Conservation (phyloP, 495 filamentous ascomycete species). For the Aspergillus nanangensis region DNA sequence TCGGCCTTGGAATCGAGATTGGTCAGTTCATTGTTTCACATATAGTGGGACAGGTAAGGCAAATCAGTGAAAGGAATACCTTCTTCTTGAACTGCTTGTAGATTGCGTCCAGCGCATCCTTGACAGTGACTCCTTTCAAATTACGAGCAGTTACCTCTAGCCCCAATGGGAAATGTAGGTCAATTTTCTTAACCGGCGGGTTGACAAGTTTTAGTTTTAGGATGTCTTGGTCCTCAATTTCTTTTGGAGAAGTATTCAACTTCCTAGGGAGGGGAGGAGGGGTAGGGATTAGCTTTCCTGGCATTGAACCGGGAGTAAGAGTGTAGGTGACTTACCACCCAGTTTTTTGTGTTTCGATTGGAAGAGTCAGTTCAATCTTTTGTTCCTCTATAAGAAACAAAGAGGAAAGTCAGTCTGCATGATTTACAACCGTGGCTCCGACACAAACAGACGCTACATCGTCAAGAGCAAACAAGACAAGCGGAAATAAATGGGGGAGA, state of each 20-base stretch:
- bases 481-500: background rate
- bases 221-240: constrained; percentile 73
- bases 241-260: constrained; percentile 76
- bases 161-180: constrained; percentile 84
- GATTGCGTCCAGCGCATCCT: constrained; percentile 90
- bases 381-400: constrained; percentile 72
- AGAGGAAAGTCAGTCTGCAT: too few relatives aligned
- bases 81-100: constrained; percentile 93
- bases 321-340: constrained; percentile 65
- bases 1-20: constrained; percentile 56
- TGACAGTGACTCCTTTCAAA: constrained; percentile 88
- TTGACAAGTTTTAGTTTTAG: constrained; percentile 75
- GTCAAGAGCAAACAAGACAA: too few relatives aligned
- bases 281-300: background rate
- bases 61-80: constrained; percentile 41
- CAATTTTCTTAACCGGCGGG: constrained; percentile 87
- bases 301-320: too few relatives aligned
- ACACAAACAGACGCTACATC: too few relatives aligned
- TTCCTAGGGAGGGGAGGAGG: constrained; percentile 53
- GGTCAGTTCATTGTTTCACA: constrained; percentile 6
- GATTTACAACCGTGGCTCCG: too few relatives aligned
- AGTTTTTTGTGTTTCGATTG: constrained; percentile 82
- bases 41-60: background rate
- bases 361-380: constrained; percentile 68
- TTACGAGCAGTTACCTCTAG: constrained; percentile 85